Base-by-base conservation (phyloP, 768 basidiomycete genomes). In the Erythrobasidium yunnanense region DNA sequence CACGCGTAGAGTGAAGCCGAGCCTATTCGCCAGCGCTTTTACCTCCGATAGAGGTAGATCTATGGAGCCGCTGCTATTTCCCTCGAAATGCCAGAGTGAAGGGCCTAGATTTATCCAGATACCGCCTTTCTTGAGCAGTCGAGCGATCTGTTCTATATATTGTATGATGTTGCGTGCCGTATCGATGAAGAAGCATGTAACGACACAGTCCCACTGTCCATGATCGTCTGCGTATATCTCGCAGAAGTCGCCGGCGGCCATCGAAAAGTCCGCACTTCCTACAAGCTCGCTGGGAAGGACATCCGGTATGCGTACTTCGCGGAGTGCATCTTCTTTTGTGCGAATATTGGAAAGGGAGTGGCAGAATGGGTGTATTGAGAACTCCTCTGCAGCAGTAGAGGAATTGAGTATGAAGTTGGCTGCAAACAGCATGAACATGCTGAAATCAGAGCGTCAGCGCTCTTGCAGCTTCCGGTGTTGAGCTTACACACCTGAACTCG, bases 151-250 rank as follows among this genome's bases (percentile, higher is more conserved):
- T n/a, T 86, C 83, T 15, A 96, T 81, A 74, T 92, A 96, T 66
- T 87, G 87, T 18, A 93, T 83, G 33, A 96, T 83, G 74, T 96
- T 93, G 73, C 91, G 87, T 70, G 90, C 90, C 2, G 91, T 95
- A 73, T 99, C 92, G 54, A 97, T 85, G 79, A 96, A 97, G 81
- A 96, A 97, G 74, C 90, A 96, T 1, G 91, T 96, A 69, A 95
- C 76, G 5, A 97, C 81, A 0, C 87, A 87, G 70, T 93, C 84
- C 90, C 90, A 97, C 70, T 83, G 76, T 13, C 86, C 88, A 25
- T 33, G 33, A 22, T 45, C 52, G 22, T 47, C 46, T 13, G 33
- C 55, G 30, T 69, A 69, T 1, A 69, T 62, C 34, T 65, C 68
- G 22, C 56, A 22, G 30, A 68, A 69, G 29, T 69, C 68, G 4